Base-by-base conservation (phyloP, 2,329 filamentous ascomycete genomes). In the Trichoderma cornu-damae region DNA sequence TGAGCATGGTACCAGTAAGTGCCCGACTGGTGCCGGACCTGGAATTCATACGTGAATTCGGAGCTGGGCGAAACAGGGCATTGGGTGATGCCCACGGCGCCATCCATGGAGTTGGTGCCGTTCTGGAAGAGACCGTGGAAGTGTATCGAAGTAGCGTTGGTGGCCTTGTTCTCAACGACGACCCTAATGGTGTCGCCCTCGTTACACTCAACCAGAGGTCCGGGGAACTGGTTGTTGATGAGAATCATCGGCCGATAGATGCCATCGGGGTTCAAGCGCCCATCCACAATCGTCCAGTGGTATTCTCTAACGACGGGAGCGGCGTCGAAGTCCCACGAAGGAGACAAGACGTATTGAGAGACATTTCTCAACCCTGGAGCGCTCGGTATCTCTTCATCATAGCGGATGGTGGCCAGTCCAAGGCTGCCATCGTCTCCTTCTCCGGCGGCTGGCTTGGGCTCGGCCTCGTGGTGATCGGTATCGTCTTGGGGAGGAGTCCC, bases 51-150 rank as follows among this genome's bases (percentile, higher is more conserved):
- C 0, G 79, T 83, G 61, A 87, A 86, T 1, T 75, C 81, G 2
- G 76, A 72, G 1, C 82, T 83, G 0, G 87, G 83, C 0, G 82
- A 77, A 46, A 90, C 85, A 0, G 81, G 78, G 60, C 85, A 88
- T 66, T 89, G 87, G 0, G 81, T 86, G 4, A 89, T 78, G 34
- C 82, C 85, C 0, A 83, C 76, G 1, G 86, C 80, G 0, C 88
- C 89, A 65, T 93, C 88, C 85, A 90, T 89, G 57, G 79, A 78
- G 59, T 84, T 89, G 0, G 87, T 88, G 9, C 86, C 87, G 62
- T 89, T 89, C 67, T 90, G 87, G 66, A 84, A 90, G 61, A 93
- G 78, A 14, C 89, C 89, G 63, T 93, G 89, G 69, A 88, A 92
- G 67, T 93, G 89, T 4, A 92, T 76, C 35, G 79, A 81, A 7